Evolutionary conservation across 257 asterid species (phyloP), one percentile per base, ranked within the genome.

Genomic region (Gardenia jasminoides): DNA sequence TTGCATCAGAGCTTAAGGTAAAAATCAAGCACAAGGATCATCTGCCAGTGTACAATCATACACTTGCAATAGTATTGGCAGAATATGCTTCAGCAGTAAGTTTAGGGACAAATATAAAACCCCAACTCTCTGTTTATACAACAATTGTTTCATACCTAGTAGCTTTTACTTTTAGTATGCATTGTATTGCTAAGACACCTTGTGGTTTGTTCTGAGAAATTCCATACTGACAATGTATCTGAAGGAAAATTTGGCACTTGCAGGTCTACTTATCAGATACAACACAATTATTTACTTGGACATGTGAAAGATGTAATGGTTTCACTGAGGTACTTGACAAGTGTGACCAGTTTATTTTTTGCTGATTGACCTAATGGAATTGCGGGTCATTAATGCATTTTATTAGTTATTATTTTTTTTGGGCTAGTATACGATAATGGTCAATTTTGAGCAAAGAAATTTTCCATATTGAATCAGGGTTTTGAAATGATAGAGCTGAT

Each of bases 71-170:
- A 81, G 89, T 86, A 73, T 80, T 96, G 88, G 98, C 87, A 81
- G 92, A 93, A 81, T 96, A 93, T 88, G 97, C 99, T 80, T 93
- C 99, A 26, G 99, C 97, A 28, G 99, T 96, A 87, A 90, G 97
- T 83, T 82, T 30, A 50, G 41, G 62, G 58, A 43, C 12, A 24
- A 19, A 59, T 24, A 31, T 43, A 22, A 5, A 12, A 41, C 0
- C 22, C 61, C 20, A 62, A 10, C 50, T 43, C 22, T 75, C 26
- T 62, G 19, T 52, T 75, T 12, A 16, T 17, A 50, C 6, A 5
- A 17, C 46, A 5, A 22, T 67, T 67, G 6, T 36, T 44, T 13
- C 11, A 13, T 44, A 46, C 30, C 46, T n/a, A 28, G 68, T 64
- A 64, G 39, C 68, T 64, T 19, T 64, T 13, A 64, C 36, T 54